Conservation (phyloP, 2,329 filamentous ascomycete genomes). For the Neofusicoccum kwambonambiense region DNA sequence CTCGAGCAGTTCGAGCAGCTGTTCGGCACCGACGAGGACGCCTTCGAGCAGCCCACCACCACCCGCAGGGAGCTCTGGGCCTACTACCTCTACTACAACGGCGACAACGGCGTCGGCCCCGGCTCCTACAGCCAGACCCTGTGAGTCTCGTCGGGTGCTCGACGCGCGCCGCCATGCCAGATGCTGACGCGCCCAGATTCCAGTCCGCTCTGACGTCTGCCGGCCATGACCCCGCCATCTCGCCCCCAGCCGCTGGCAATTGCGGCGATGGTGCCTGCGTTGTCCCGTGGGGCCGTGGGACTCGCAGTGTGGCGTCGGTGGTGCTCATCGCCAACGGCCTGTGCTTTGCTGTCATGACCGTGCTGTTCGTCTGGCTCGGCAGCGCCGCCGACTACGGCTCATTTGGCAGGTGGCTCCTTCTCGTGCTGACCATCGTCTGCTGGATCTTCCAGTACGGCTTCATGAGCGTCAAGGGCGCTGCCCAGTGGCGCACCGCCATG, state of each 20-base stretch:
- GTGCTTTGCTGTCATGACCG: constrained; percentile 65
- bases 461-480: constrained; percentile 61
- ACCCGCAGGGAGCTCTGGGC: constrained; percentile 56
- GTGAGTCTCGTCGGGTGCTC: not conserved
- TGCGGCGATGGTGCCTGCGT: constrained; percentile 23
- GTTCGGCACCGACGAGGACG: constrained; percentile 35
- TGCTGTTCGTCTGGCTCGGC: constrained; percentile 54
- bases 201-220: constrained; percentile 41
- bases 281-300: constrained; percentile 20
- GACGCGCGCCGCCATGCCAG: not conserved
- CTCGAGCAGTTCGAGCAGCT: constrained; percentile 16
- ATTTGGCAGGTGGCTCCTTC: constrained; percentile 65
- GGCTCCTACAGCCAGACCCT: constrained; percentile 13
- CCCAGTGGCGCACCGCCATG: constrained; percentile 60
- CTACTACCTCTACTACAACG: constrained; percentile 64
- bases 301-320: constrained; percentile 62
- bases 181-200: not conserved
- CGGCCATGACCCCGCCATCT: constrained; percentile 52
- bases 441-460: constrained; percentile 66
- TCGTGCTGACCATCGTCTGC: constrained; percentile 60
- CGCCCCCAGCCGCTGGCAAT: constrained; percentile 56
- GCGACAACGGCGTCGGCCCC: constrained; percentile 57
- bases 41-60: constrained; percentile 51
- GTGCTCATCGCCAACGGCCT: constrained; percentile 66
- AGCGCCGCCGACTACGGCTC: constrained; percentile 51